Percentiles rank a stretch among this genome's conserved stretches.
Conservation (phyloP, 495 filamentous ascomycete genomes). For the Aspergillus bridgeri region DNA sequence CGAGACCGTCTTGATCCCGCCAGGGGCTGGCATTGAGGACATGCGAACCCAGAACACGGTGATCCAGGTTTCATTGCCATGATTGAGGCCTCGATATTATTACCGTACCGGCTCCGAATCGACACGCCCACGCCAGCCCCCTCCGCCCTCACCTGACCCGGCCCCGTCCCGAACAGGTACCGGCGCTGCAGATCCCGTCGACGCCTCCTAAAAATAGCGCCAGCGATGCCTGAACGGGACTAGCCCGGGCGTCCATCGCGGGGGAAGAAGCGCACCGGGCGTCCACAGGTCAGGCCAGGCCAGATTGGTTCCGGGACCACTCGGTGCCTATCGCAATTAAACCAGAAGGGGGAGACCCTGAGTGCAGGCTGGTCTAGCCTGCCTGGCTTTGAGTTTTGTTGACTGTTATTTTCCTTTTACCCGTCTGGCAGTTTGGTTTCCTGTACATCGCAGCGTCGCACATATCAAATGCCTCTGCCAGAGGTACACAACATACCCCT, state of each 20-base stretch:
- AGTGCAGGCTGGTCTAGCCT: not conserved
- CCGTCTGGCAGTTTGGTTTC: no score
- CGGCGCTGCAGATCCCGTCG: not conserved
- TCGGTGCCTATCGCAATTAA: not conserved
- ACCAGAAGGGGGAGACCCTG: not conserved
- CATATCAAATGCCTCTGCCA: no score
- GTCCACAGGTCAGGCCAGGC: not conserved
- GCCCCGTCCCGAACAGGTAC: not conserved
- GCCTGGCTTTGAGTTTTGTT: not conserved
- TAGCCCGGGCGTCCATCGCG: not conserved
- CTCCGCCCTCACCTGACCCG: not conserved
- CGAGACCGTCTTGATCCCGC: not conserved
- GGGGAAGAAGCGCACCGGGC: not conserved
- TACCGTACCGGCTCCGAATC: not conserved
- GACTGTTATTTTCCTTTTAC: no score
- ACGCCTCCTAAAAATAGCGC: not conserved
- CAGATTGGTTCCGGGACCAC: not conserved
- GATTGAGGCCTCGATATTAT: not conserved
- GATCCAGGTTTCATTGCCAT: no score
- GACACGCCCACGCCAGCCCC: not conserved
- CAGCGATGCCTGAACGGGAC: not conserved
- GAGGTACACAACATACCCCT: no score
- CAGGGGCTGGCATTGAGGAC: no score
- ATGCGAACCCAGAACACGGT: no score
- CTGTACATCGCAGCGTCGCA: no score